Conservation (phyloP, 768 basidiomycete genomes). For the Boletus pseudo-olivaceus region DNA sequence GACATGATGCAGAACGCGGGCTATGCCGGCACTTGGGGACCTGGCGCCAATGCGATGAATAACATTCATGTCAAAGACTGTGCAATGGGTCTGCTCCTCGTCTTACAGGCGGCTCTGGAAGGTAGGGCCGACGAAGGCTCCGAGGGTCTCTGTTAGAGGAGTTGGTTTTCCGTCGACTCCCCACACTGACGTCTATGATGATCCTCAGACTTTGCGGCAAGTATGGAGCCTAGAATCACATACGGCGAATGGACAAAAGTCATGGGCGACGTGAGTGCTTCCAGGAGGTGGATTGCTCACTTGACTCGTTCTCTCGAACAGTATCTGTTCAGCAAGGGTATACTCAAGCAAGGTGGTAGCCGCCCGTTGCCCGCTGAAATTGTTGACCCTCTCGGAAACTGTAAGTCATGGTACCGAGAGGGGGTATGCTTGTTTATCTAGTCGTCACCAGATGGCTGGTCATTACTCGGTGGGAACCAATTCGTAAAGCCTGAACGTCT, state of each 20-base stretch:
- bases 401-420: conserved; percentile 25
- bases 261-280: conserved; percentile 37
- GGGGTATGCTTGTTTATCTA: neutral
- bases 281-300: neutral
- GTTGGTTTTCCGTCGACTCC: no score
- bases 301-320: conserved; percentile 7
- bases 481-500: conserved; percentile 35
- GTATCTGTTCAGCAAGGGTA: conserved; percentile 34
- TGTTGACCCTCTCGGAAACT: conserved; percentile 36
- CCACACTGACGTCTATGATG: neutral
- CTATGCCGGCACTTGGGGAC: conserved; percentile 42
- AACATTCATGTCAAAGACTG: conserved; percentile 42
- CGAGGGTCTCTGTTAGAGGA: conserved; percentile 39
- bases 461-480: conserved; percentile 37
- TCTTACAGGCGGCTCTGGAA: conserved; percentile 39
- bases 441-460: conserved; percentile 36
- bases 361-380: conserved; percentile 33
- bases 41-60: conserved; percentile 36
- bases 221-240: conserved; percentile 27
- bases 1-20: conserved; percentile 31
- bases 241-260: conserved; percentile 30
- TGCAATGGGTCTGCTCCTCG: conserved; percentile 31
- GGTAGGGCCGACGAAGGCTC: conserved; percentile 41
- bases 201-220: conserved; percentile 34
- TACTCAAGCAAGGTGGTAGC: conserved; percentile 32